Evolutionary conservation across 495 filamentous ascomycete genomes (phyloP), one percentile per base, ranked within the genome.

Genomic region (Daldinia loculata): DNA sequence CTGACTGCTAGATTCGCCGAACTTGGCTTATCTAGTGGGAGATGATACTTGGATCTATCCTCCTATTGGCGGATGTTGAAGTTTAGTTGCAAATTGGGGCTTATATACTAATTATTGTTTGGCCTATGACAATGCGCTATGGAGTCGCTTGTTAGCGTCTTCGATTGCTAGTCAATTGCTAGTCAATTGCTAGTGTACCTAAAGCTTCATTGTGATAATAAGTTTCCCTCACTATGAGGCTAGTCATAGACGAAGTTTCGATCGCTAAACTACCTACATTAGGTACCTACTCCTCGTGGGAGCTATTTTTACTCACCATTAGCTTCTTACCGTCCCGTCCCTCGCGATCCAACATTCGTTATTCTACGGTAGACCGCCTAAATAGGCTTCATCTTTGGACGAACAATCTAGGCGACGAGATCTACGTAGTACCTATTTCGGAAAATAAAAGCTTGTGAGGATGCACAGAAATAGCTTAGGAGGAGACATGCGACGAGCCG

Each of bases 21-120:
- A 17, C 9, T 34, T 11, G 27, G 30, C 19, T 51, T 41, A 48
- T 48, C 43, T 48, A 48, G 19, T 3, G 41, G 34, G 12, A 14
- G 43, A 24, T 11, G 17, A 24, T 48, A 8, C 43, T 48, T 2
- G 3, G 19, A 48, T 48, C 43, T 11, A 48, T 48, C 17, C 43
- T 48, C 43, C 43, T 48, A 48, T 48, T 48, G 43, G 43, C 17
- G 43, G 43, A 48, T 48, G 43, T 48, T 48, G 43, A 11, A 48
- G 43, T 11, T 24, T 4, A 22, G 2, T 5, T 48, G 43, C 9
- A 48, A 48, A 48, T 24, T 24, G 8, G 19, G 2, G 9, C 0
- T 48, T 48, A 48, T 48, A 48, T 48, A 48, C 6, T 3, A 48
- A 11, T 1, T 48, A 17, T 24, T 6, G 7, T 48, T 9, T 48